Conservation (phyloP, 2,329 filamentous ascomycete species). For the Fusarium brevicatenulatum region DNA sequence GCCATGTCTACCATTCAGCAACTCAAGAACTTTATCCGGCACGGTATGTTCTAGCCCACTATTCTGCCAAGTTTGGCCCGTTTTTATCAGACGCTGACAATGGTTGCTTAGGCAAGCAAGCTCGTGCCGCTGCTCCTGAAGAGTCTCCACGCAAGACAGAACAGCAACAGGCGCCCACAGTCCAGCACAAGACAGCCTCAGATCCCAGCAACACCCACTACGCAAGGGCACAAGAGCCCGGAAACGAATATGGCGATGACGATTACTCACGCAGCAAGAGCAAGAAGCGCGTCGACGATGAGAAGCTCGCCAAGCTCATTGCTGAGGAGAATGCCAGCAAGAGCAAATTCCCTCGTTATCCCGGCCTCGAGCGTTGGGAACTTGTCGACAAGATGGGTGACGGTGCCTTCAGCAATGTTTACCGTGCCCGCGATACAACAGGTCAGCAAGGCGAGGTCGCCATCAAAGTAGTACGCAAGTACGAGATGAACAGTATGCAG, state of each 20-base stretch:
- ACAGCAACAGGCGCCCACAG: slow-evolving; percentile 61
- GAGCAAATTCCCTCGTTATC: slow-evolving; percentile 79
- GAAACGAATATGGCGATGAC: slow-evolving; percentile 70
- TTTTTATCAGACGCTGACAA: slow-evolving; percentile 20
- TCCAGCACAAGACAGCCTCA: slow-evolving; percentile 59
- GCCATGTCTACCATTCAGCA: slow-evolving; percentile 85
- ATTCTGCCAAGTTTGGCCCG: background rate
- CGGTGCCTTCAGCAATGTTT: slow-evolving; percentile 98
- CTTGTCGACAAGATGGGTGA: slow-evolving; percentile 98
- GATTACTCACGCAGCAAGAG: slow-evolving; percentile 59
- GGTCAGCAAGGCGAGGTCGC: slow-evolving; percentile 83
- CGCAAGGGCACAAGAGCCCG: slow-evolving; percentile 56
- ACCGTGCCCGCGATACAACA: slow-evolving; percentile 81
- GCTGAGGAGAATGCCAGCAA: slow-evolving; percentile 90
- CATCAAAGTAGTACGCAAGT: slow-evolving; percentile 99
- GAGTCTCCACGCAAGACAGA: slow-evolving; percentile 64
- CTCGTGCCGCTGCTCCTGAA: slow-evolving; percentile 68
- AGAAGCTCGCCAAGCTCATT: slow-evolving; percentile 84
- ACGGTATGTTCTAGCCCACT: slow-evolving; percentile 64
- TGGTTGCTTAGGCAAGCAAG: slow-evolving; percentile 78
- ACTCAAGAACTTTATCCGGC: slow-evolving; percentile 97
- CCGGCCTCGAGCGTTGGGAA: slow-evolving; percentile 71
- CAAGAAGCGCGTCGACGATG: slow-evolving; percentile 61
- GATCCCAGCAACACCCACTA: slow-evolving; percentile 55
- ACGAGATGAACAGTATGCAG: slow-evolving; percentile 98